Conservation (phyloP, 2,329 filamentous ascomycete species). For the Chaetothyriales sp. region DNA sequence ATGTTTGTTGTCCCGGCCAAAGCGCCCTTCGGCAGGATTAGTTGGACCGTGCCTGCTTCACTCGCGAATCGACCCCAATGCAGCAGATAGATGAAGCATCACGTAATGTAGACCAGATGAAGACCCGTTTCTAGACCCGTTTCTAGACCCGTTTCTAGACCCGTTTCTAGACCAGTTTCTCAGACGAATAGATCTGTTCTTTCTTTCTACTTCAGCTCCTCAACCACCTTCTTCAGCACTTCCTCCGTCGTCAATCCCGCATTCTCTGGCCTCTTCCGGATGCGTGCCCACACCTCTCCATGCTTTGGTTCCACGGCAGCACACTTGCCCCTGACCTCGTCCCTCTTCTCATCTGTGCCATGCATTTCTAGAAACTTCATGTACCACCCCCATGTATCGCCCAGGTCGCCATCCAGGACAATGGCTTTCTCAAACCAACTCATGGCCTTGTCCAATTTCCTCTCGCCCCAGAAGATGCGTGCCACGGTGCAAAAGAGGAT, state of each 20-base stretch:
- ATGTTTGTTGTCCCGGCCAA: not conserved
- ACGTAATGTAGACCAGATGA: not conserved
- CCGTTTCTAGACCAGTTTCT: not conserved
- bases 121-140: too few species aligned
- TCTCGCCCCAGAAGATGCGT: constrained; percentile 89
- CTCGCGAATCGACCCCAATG: not conserved
- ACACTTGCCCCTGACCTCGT: constrained; percentile 70
- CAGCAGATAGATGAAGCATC: not conserved
- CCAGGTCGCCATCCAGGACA: constrained; percentile 68
- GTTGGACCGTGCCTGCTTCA: not conserved
- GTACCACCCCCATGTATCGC: constrained; percentile 97
- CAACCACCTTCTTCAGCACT: constrained; percentile 65
- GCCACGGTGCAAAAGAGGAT: constrained; percentile 82
- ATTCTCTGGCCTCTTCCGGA: constrained; percentile 77
- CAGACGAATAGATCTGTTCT: too few species aligned
- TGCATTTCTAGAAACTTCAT: constrained; percentile 86
- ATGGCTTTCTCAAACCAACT: constrained; percentile 97
- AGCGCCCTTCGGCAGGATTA: not conserved
- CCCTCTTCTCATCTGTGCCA: constrained; percentile 83
- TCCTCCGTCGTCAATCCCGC: constrained; percentile 63
- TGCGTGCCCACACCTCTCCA: constrained; percentile 78
- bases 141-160: too few species aligned
- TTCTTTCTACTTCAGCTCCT: constrained; percentile 29
- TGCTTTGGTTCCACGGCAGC: constrained; percentile 74
- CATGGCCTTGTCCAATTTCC: constrained; percentile 82